Evolutionary conservation across 495 filamentous ascomycete genomes (phyloP), one percentile per base, ranked within the genome.

Genomic region (Acidiella bohemica): DNA sequence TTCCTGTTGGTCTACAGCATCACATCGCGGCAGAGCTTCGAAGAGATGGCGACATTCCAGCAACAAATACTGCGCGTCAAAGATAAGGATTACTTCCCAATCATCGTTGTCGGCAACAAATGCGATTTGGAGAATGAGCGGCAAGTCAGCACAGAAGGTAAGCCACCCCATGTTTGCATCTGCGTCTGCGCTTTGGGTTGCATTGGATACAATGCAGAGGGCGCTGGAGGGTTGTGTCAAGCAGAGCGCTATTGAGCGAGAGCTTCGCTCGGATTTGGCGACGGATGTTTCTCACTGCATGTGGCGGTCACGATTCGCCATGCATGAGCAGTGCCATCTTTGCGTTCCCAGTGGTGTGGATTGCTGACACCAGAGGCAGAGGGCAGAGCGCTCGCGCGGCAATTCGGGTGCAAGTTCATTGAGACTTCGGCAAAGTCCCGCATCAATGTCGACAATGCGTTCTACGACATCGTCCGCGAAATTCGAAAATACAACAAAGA

Each of bases 101-200:
- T 97, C 65, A 94, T 96, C 41, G 84, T 97, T 7, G 92, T 96
- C n/a, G 90, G 83, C 44, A 97, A 97, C 72, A 97, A 97, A 71
- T 93, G 87, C 60, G 90, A 97, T 80, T 67, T 97, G 58, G 90
- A 95, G 49, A 67, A 67, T 51, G 90, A 97, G 62, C 72, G 90
- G 45, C 80, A 84, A 49, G 90, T 97, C 43, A 76, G 82, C 36
- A 78, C 80, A 61, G 77, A 90, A 75, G 88, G 90, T 95, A 71
- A 37, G 73, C 67, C 34, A 37, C 13, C 23, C n/a, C n/a, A n/a
- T n/a, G n/a, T n/a, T n/a, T n/a, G n/a, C n/a, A n/a, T n/a, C n/a
- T n/a, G n/a, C n/a, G n/a, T n/a, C n/a, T n/a, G n/a, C n/a, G n/a
- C n/a, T n/a, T n/a, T n/a, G n/a, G n/a, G n/a, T n/a, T n/a, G n/a